Conservation (phyloP, 1,284 basidiomycete species). For the Rugiboletus extremiorientalis region DNA sequence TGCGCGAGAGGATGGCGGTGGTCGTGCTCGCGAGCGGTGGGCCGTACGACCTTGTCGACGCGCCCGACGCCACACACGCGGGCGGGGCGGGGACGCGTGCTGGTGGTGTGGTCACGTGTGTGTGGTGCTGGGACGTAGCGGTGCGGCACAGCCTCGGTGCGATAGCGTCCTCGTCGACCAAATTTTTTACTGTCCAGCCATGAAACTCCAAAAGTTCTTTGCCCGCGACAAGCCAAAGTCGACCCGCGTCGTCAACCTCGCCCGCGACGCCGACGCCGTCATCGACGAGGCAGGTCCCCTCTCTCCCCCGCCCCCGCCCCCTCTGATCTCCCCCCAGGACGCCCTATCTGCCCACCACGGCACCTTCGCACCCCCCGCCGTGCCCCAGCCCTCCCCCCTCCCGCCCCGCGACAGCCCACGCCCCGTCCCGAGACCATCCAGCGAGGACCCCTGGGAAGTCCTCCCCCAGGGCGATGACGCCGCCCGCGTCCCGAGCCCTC, state of each 20-base stretch:
- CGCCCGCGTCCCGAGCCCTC: constrained; percentile 24
- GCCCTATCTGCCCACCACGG: constrained; percentile 26
- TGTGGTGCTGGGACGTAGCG: constrained; percentile 5
- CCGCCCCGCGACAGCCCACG: constrained; percentile 27
- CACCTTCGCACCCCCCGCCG: constrained; percentile 2
- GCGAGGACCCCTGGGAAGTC: constrained; percentile 54
- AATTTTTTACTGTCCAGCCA: too few relatives aligned
- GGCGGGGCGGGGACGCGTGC: constrained; percentile 41
- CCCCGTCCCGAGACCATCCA: constrained; percentile 28
- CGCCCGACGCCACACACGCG: constrained; percentile 18
- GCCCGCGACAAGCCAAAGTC: constrained; percentile 47
- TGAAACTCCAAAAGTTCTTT: constrained; percentile 50
- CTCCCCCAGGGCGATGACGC: constrained; percentile 21
- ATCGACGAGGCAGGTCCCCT: constrained; percentile 27
- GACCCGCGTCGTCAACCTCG: constrained; percentile 33
- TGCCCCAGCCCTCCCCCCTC: constrained; percentile 2
- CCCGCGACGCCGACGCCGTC: constrained; percentile 33
- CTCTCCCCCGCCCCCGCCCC: background rate
- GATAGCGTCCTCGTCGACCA: constrained; percentile 21
- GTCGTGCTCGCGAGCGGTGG: constrained; percentile 57
- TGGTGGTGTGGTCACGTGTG: constrained; percentile 36
- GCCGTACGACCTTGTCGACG: constrained; percentile 54
- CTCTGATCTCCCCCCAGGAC: constrained; percentile 18
- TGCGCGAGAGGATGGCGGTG: constrained; percentile 37
- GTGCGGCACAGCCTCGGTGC: constrained; percentile 31